phyloP scores from a whole-genome alignment of 2,329 filamentous ascomycete genomes.

The Diaporthe eres region DNA sequence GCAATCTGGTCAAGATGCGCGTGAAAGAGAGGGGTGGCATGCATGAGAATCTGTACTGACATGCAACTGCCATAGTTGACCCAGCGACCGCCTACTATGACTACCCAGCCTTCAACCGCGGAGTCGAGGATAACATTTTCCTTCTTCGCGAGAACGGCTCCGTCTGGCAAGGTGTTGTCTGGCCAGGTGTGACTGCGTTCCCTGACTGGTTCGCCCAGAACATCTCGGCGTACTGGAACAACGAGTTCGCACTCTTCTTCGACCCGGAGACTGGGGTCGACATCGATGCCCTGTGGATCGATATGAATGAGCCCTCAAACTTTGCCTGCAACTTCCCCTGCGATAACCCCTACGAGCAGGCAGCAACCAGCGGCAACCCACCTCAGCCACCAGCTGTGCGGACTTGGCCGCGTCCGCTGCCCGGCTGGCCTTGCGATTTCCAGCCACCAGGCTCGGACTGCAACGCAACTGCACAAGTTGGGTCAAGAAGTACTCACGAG shows the following conservation, averaged over 20 bases:
- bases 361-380: slow-evolving; percentile 61
- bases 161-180: slow-evolving; percentile 76
- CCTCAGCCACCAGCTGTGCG: slow-evolving; percentile 75
- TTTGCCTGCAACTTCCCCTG: slow-evolving; percentile 70
- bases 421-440: slow-evolving; percentile 78
- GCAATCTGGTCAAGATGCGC: not conserved
- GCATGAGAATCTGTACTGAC: slow-evolving; percentile 75
- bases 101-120: slow-evolving; percentile 57
- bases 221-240: slow-evolving; percentile 77
- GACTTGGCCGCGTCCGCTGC: slow-evolving; percentile 73
- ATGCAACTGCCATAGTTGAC: slow-evolving; percentile 84
- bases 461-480: slow-evolving; percentile 46
- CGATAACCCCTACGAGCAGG: slow-evolving; percentile 57
- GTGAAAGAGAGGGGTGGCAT: slow-evolving; percentile 40
- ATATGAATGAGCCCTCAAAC: slow-evolving; percentile 71
- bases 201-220: slow-evolving; percentile 83
- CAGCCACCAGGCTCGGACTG: slow-evolving; percentile 67
- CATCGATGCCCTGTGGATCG: slow-evolving; percentile 85
- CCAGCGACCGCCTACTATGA: slow-evolving; percentile 70
- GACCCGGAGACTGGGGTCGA: slow-evolving; percentile 74
- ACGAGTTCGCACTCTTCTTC: slow-evolving; percentile 77
- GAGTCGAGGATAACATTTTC: slow-evolving; percentile 61
- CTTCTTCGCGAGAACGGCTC: slow-evolving; percentile 68
- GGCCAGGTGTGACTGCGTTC: slow-evolving; percentile 81
- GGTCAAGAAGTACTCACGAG: not conserved